Evolutionary conservation across 345 rosid genomes (phyloP).

Genomic region (Aethionema arabicum): DNA sequence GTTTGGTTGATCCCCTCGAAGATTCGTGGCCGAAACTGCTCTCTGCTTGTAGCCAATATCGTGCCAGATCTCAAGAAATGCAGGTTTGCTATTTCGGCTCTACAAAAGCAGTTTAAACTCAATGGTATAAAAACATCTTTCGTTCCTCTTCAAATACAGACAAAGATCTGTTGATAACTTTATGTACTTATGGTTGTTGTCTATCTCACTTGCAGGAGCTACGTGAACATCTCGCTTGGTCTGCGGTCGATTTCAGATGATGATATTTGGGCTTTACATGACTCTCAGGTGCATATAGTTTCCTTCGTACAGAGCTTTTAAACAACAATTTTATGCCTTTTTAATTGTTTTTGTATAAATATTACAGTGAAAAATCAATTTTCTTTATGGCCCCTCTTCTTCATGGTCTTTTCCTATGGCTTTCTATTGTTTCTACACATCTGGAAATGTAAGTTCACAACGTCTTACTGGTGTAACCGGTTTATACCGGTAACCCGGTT

Average conservation of each 20-base stretch:
- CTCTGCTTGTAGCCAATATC: conserved; percentile 11
- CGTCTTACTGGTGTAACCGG: no score
- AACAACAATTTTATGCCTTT: background rate
- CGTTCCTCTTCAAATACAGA: background rate
- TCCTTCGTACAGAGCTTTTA: background rate
- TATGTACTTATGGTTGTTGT: background rate
- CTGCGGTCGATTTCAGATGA: conserved; percentile 5
- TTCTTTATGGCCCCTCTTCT: no score
- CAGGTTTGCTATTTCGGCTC: background rate
- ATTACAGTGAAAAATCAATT: no score
- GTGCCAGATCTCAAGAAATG: background rate
- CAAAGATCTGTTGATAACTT: background rate
- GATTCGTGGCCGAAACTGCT: conserved; percentile 4
- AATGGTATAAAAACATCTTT: conserved; percentile 4
- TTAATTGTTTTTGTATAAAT: no score
- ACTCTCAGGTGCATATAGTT: background rate
- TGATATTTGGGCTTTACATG: background rate
- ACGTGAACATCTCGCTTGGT: background rate
- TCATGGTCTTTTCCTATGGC: no score
- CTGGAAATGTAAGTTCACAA: no score
- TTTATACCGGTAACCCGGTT: no score
- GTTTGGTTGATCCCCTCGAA: conserved; percentile 17
- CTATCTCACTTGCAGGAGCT: conserved; percentile 9
- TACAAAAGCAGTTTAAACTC: conserved; percentile 6
- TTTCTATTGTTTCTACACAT: no score